Conservation (phyloP, 2,329 filamentous ascomycete species). For the Arthrinium puccinioides region DNA sequence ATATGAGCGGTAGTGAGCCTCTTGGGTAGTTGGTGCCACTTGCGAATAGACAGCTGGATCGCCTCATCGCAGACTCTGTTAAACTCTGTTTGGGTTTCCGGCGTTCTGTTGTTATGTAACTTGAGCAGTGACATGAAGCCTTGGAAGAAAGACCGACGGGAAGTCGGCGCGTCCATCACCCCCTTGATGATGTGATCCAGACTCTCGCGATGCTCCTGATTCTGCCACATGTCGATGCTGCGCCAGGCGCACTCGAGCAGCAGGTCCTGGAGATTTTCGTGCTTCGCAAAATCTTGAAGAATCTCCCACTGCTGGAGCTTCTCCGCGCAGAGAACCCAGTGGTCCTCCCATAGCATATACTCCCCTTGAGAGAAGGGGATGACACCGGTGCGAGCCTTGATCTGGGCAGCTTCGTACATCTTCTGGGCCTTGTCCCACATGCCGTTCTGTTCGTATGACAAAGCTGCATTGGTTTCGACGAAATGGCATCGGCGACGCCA, state of each 20-base stretch:
- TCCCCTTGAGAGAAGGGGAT: conserved; percentile 93
- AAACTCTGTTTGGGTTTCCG: conserved; percentile 71
- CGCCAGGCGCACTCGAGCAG: conserved; percentile 94
- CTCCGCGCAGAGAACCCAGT: conserved; percentile 95
- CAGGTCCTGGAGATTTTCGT: conserved; percentile 96
- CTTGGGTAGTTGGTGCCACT: conserved; percentile 97
- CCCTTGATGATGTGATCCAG: conserved; percentile 92
- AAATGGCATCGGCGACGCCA: conserved; percentile 95
- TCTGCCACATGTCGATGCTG: conserved; percentile 91
- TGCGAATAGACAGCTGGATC: conserved; percentile 92
- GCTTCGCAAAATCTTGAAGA: conserved; percentile 92
- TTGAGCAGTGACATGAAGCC: conserved; percentile 96
- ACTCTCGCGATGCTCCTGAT: conserved; percentile 76
- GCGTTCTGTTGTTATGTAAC: conserved; percentile 70
- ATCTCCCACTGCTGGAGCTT: conserved; percentile 99
- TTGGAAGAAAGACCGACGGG: conserved; percentile 91
- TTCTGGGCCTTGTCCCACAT: conserved; percentile 99
- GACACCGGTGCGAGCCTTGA: conserved; percentile 94
- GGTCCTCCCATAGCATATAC: conserved; percentile 99
- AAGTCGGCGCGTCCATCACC: conserved; percentile 94
- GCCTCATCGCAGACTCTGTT: conserved; percentile 90
- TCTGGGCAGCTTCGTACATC: conserved; percentile 92
- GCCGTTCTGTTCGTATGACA: conserved; percentile 97
- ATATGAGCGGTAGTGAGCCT: conserved; percentile 93
- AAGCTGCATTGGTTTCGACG: conserved; percentile 91